These are phyloP conservation scores for Parastagonospora nodorum DNA, from an alignment of 2,329 filamentous ascomycete species.

Conservation along the genomic window DNA sequence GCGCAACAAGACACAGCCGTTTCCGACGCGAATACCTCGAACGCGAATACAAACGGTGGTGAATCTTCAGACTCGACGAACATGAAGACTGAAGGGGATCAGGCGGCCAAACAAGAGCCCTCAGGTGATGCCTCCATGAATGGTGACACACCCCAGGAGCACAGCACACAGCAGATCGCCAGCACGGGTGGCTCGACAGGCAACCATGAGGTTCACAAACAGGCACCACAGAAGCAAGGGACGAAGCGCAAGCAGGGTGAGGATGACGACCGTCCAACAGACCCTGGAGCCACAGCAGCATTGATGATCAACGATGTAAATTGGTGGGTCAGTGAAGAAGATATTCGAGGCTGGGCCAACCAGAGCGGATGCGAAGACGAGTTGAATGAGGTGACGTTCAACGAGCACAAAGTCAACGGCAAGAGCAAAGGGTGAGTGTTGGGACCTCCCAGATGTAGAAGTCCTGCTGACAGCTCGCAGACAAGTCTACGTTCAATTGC, in stretches of 20 bases:
- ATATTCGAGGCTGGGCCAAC: constrained; percentile 84
- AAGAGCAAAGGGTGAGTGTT: constrained; percentile 89
- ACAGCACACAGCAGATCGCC: constrained; percentile 49
- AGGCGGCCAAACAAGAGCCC: constrained; percentile 26
- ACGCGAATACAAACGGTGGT: constrained; percentile 40
- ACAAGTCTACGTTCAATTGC: constrained; percentile 84
- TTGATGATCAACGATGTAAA: constrained; percentile 87
- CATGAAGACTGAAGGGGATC: constrained; percentile 15
- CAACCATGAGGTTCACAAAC: constrained; percentile 46
- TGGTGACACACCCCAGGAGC: constrained; percentile 29
- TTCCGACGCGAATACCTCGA: constrained; percentile 25
- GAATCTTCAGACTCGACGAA: constrained; percentile 18
- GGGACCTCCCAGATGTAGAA: neutral
- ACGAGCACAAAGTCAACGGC: constrained; percentile 97
- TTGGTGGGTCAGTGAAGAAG: constrained; percentile 94
- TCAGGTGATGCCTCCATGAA: constrained; percentile 23
- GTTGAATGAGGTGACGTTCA: constrained; percentile 91
- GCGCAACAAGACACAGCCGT: constrained; percentile 30
- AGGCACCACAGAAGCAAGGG: constrained; percentile 59
- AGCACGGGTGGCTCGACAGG: constrained; percentile 49
- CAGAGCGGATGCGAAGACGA: constrained; percentile 82
- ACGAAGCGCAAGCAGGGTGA: constrained; percentile 66
- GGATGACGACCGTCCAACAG: constrained; percentile 58
- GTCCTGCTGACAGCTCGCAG: constrained; percentile 43
- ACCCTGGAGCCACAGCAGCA: constrained; percentile 68